Base-by-base conservation (phyloP, 345 rosid genomes). In the Corymbia maculata region DNA sequence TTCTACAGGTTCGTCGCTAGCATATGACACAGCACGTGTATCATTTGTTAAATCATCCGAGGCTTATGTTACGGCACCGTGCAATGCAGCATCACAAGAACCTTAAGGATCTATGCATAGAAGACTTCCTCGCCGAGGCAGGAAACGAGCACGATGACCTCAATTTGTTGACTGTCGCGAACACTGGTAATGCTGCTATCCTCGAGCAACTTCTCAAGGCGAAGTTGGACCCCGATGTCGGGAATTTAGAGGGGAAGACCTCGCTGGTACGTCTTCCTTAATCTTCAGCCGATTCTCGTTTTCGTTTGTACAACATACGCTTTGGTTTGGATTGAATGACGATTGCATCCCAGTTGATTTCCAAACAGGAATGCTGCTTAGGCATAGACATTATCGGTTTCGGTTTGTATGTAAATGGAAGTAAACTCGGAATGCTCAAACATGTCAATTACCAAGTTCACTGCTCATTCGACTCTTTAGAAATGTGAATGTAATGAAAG, bases 181-280 rank as follows among this genome's bases (percentile, higher is more conserved):
- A 92, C 19, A 91, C 96, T 15, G 99, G 98, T 86, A 96, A 96
- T 87, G 95, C 98, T 88, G 96, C 95, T 88, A 96, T 96, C 86
- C 96, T 96, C 14, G 96, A 95, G 79, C 97, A 94, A 91, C 97
- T 95, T 90, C 96, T 97, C 30, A 95, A 89, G 94, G 97, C 95
- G n/a, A 97, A 91, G 88, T 88, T 95, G 92, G 95, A 94, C 89
- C 97, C 97, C 89, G 97, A 96, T 85, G 90, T 94, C 79, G 91
- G 93, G 52, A 97, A 96, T 89, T 92, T 92, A 19, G 88, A 92
- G 89, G 99, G 98, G 68, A 94, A 93, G 94, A 94, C 98, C 52
- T 97, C 97, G 47, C 89, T 97, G 97, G 98, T 97, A 91, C 28
- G 85, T 84, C 80, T 6, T 42, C 53, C 45, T 75, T 64, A n/a